Evolutionary conservation across 305 asterid genomes (phyloP), one percentile per base, ranked within the genome.

Genomic region (Caryopteris hybrid): DNA sequence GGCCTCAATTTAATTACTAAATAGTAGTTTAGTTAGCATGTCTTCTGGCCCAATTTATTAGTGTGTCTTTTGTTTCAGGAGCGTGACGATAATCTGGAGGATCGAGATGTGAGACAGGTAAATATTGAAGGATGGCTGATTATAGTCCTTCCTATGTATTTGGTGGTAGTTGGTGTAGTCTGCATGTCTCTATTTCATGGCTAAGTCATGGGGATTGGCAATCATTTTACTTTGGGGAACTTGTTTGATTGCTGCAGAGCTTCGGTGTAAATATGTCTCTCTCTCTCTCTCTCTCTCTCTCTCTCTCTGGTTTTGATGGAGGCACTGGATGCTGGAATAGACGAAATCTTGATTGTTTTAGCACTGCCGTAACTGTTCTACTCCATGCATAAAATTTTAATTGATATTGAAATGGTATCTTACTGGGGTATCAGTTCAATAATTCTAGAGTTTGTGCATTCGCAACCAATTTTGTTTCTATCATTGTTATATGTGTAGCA

Each of bases 91-190:
- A 65, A 74, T 70, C 77, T 82, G 36, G 77, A 71, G 76, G 78
- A 82, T 31, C 82, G 77, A 36, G 96, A 89, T 66, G 94, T 86
- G 69, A 87, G 95, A 73, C 82, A 86, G 97, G 97, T 90, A 80
- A 70, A 55, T 22, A 48, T 18, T 42, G 54, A 21, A 17, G 13
- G 56, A n/a, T 43, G 64, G 51, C 61, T 70, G 58, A 61, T 48
- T 50, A 17, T 20, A 9, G 56, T 21, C 33, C 43, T 27, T 55
- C 34, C 22, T 39, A 18, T 56, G 33, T 25, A 14, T 34, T 58
- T 1, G 4, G 13, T 39, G 36, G 6, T 55, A 6, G 17, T 38
- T 41, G 33, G 52, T 53, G 23, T 39, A 53, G 51, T 21, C 41
- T 63, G 27, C 16, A 42, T 59, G 57, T 42, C n/a, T 25, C 54